phyloP scores from a whole-genome alignment of 2,329 filamentous ascomycete genomes.

The Ascocoryne sarcoides region DNA sequence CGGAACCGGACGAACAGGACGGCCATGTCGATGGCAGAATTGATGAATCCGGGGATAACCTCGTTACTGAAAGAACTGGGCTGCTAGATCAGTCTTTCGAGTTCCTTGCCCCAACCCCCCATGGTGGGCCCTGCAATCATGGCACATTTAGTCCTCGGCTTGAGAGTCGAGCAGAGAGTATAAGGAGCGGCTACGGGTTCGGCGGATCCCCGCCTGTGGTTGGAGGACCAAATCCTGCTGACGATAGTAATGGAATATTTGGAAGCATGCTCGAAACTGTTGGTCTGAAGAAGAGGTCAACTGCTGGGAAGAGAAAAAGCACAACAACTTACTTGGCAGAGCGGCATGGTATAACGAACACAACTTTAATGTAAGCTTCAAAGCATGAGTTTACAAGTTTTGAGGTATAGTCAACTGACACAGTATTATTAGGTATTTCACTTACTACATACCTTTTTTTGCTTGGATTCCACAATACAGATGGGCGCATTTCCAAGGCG shows the following conservation, averaged over 20 bases:
- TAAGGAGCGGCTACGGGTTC: conserved; percentile 19
- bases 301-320: conserved; percentile 51
- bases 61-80: conserved; percentile 41
- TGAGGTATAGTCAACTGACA: conserved; percentile 7
- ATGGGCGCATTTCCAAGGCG: conserved; percentile 72
- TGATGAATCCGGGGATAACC: conserved; percentile 7
- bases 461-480: conserved; percentile 88
- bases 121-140: conserved; percentile 49
- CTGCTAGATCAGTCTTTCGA: conserved; percentile 37
- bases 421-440: conserved; percentile 64
- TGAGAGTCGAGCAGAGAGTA: conserved; percentile 26
- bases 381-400: not conserved
- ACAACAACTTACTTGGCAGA: conserved; percentile 65
- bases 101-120: conserved; percentile 15
- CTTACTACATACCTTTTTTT: conserved; percentile 86
- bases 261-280: conserved; percentile 18
- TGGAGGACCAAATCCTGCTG: conserved; percentile 5
- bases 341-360: conserved; percentile 65
- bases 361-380: conserved; percentile 58
- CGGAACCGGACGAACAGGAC: conserved; percentile 11
- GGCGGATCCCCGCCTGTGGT: conserved; percentile 13
- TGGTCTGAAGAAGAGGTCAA: conserved; percentile 14
- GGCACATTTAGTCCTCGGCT: conserved; percentile 69
- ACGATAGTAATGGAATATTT: conserved; percentile 16
- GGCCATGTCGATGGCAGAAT: conserved; percentile 4